Base-by-base conservation (phyloP, 306 rosid species). In the Cucurbita moschata region DNA sequence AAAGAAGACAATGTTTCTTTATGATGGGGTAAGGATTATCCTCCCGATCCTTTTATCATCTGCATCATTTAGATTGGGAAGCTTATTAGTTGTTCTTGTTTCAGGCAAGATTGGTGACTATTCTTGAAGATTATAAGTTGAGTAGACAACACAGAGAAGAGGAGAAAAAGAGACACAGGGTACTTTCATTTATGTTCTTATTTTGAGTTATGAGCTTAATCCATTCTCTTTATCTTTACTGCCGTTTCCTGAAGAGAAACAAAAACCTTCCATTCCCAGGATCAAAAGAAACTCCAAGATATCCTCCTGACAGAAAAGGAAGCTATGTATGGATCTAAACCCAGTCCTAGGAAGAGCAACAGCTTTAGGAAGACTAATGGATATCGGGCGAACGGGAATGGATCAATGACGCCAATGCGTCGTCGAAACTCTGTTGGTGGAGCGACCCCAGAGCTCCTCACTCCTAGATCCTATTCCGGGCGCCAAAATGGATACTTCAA, bases 271-370 rank as follows among this genome's bases (percentile, higher is more conserved):
- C 42, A 50, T 76, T 77, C 47, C 40, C 77, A 94, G 98, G 95
- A 94, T 87, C 97, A 89, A 76, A 94, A 91, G 92, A 94, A 94
- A 88, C 77, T 93, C 80, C 98, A 93, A 81, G 97, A 90, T 79
- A 83, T 93, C 59, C 97, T 90, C 47, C 86, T 85, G n/a, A 93
- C 92, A 30, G 90, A 91, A 76, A 94, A 94, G 84, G 99, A 94
- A 85, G 85, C 95, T 51, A 86, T 84, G 50, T 91, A 86, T 61
- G 99, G 99, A 38, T 90, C 97, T 21, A 90, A 84, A 80, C 99
- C 99, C 63, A 94, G 99, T 79, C 99, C 99, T 35, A 87, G 87
- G 73, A 90, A 84, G 81, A 86, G 82, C 56, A 94, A 83, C 84
- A 94, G 97, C 87, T 87, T 90, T 75, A 84, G 90, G 79, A 87